Evolutionary conservation across 2,329 filamentous ascomycete species (phyloP), one percentile per base, ranked within the genome.

Genomic region (Ophiostoma himal-ulmi): DNA sequence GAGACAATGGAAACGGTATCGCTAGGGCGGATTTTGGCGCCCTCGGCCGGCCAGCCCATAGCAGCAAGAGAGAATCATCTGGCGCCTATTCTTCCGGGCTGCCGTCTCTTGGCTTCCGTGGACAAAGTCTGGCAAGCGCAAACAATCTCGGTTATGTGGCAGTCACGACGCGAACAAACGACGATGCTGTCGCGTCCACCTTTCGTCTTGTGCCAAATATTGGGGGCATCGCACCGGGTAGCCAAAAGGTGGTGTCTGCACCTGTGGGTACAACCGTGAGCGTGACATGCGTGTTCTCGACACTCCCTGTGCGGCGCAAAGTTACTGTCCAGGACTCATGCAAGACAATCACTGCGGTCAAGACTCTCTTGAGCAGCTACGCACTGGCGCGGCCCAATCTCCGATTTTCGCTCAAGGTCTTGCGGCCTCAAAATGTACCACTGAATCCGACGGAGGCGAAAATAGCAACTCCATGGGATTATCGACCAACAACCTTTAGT

Each of bases 1-100:
- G 86, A 64, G 90, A 92, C 77, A 91, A 93, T 78, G 91, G 91
- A n/a, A 81, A 84, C 70, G 91, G 91, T 14, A 91, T 94, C 72
- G 80, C 82, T 20, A 77, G 82, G 0, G 83, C 85, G 36, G 90
- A 93, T 76, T 86, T 88, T 52, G 79, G 84, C 20, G 77, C 83
- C 5, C 81, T 92, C 1, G 90, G 89, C n/a, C 84, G 84, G 69
- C 83, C 83, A n/a, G 86, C 89, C 39, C 86, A 90, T 75, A 94
- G 91, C 1, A 93, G 90, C 82, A 94, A 94, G 79, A 26, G 2
- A 22, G n/a, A 30, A 6, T 0, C 39, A 10, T 67, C 65, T 11
- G 62, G 62, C 62, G 26, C 62, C 30, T 20, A 10, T n/a, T 77
- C 76, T 1, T 79, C 89, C 26, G 87, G 85, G 8, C 84, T 85